Evolutionary conservation across 805 yeast genomes (phyloP).

Genomic region (Metschnikowia colocasiae): DNA sequence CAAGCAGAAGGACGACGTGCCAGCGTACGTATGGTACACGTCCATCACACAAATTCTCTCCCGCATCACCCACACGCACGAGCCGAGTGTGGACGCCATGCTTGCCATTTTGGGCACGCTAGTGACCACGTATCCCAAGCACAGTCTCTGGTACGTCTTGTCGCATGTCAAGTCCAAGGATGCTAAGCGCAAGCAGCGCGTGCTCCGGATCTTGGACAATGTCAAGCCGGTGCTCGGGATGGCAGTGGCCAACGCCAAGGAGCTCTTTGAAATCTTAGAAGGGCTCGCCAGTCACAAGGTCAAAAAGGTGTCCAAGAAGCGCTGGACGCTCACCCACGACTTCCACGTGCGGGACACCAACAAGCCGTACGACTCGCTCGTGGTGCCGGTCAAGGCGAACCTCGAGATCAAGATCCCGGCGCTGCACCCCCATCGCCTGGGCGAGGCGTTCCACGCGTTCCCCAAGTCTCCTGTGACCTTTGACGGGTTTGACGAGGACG

Average conservation of each 20-base stretch:
- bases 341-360: slow-evolving; percentile 32
- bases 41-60: slow-evolving; percentile 85
- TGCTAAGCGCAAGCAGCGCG: slow-evolving; percentile 25
- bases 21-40: slow-evolving; percentile 62
- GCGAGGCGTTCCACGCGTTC: slow-evolving; percentile 41
- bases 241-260: slow-evolving; percentile 25
- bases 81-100: slow-evolving; percentile 52
- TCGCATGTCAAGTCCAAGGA: slow-evolving; percentile 63
- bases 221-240: slow-evolving; percentile 16
- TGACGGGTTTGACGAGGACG: slow-evolving; percentile 60
- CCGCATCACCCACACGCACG: slow-evolving; percentile 63
- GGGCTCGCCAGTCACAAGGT: slow-evolving; percentile 41
- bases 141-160: slow-evolving; percentile 79
- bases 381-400: slow-evolving; percentile 70
- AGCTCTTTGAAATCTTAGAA: slow-evolving; percentile 41
- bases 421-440: slow-evolving; percentile 18
- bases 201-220: slow-evolving; percentile 21
- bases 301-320: slow-evolving; percentile 30
- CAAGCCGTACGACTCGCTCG: slow-evolving; percentile 44
- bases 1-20: slow-evolving; percentile 46
- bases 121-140: slow-evolving; percentile 67
- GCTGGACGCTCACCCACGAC: slow-evolving; percentile 39
- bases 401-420: slow-evolving; percentile 65
- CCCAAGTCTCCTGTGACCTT: slow-evolving; percentile 47
- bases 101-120: slow-evolving; percentile 55